Evolutionary conservation across 2,329 filamentous ascomycete species (phyloP).

Genomic region (Metarhizium brunneum): DNA sequence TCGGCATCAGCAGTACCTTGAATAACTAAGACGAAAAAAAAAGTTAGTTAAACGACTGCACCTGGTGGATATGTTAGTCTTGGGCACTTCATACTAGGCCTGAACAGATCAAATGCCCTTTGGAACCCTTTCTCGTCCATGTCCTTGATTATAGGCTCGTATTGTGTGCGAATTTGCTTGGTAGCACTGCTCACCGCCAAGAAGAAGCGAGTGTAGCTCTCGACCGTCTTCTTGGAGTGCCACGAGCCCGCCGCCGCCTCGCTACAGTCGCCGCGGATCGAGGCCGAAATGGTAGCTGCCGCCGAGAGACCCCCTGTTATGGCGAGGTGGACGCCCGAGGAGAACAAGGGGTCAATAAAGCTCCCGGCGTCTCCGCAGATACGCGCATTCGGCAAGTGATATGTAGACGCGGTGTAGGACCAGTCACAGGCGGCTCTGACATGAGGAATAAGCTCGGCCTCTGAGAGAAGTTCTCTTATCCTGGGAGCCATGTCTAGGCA

Average conservation of each 20-base stretch:
- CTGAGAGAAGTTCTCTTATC: constrained; percentile 18
- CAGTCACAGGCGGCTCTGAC: constrained; percentile 35
- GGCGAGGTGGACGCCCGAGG: constrained; percentile 37
- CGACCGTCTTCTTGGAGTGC: constrained; percentile 35
- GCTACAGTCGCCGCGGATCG: constrained; percentile 24
- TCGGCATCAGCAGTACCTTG: constrained; percentile 24
- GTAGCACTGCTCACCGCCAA: constrained; percentile 14
- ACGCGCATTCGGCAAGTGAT: constrained; percentile 29
- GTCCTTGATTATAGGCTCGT: constrained; percentile 30
- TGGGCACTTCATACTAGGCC: constrained; percentile 23
- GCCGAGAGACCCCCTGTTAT: constrained; percentile 33
- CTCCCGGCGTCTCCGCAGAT: constrained; percentile 37
- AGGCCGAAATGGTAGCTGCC: constrained; percentile 32
- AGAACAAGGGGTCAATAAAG: constrained; percentile 41
- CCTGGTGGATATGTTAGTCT: background rate
- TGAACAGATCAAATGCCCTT: constrained; percentile 30
- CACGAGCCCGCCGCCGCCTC: constrained; percentile 27
- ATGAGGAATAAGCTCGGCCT: constrained; percentile 22
- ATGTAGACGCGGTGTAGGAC: constrained; percentile 35
- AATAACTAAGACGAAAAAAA: constrained; percentile 19
- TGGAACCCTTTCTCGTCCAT: constrained; percentile 33
- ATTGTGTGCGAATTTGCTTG: constrained; percentile 29
- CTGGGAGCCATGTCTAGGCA: constrained; percentile 23
- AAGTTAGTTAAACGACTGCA: background rate
- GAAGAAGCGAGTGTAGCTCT: constrained; percentile 38